A percentile compares a stretch with the other conserved stretches of the same genome.
These are phyloP conservation scores for Aegilops tauschii DNA, from an alignment of 176 grass and related monocot genomes.

Conservation along the genomic window DNA sequence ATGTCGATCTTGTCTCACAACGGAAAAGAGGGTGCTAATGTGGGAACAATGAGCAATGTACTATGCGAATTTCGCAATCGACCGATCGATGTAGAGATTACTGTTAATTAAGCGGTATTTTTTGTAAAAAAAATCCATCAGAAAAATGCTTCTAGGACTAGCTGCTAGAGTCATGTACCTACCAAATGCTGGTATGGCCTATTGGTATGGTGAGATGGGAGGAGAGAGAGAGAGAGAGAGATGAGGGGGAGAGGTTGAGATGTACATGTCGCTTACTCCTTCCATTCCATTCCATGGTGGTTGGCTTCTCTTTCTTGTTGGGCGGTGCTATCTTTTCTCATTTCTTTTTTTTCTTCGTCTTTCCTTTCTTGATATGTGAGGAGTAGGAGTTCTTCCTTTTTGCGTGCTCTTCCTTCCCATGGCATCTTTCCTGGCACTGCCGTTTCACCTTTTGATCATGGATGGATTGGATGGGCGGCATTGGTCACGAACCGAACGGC, in stretches of 20 bases:
- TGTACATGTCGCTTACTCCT: constrained; percentile 22
- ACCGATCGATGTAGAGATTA: neutral
- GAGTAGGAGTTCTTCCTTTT: neutral
- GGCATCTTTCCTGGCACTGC: neutral
- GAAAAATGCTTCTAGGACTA: constrained; percentile 1
- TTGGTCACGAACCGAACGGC: constrained; percentile 58
- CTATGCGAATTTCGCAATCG: neutral
- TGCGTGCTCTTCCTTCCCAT: constrained; percentile 3
- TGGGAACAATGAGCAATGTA: neutral
- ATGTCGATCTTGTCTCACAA: neutral
- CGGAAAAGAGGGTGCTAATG: neutral
- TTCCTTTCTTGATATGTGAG: constrained; percentile 13
- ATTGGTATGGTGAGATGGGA: neutral
- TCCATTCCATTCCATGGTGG: constrained; percentile 31
- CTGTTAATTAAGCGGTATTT: neutral
- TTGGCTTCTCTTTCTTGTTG: constrained; percentile 33
- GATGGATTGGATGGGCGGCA: neutral
- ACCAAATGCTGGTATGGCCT: constrained; percentile 15
- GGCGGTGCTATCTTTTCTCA: neutral
- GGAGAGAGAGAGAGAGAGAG: neutral
- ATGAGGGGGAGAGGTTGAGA: constrained; percentile 1
- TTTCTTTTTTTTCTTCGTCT: neutral
- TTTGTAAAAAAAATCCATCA: neutral
- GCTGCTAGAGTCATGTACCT: constrained; percentile 20
- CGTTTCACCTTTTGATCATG: neutral